Evolutionary conservation across 2,329 filamentous ascomycete species (phyloP).

Genomic region (Neurospora sp.): DNA sequence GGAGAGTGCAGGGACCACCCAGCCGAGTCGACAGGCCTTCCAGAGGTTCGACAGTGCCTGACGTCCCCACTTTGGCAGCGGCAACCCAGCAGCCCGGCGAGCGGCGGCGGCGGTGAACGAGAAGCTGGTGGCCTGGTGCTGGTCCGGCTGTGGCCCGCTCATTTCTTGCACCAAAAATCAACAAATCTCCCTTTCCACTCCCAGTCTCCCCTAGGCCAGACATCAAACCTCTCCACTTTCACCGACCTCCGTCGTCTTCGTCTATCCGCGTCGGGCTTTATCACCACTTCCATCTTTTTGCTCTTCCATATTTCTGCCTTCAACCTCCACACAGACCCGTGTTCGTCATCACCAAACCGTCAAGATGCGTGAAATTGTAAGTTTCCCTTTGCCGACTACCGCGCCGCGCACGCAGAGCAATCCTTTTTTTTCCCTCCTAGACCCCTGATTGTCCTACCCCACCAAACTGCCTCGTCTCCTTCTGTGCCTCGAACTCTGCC

Average conservation of each 20-base stretch:
- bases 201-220: slow-evolving; percentile 1
- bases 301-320: slow-evolving; percentile 15
- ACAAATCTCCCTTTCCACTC: slow-evolving; percentile 19
- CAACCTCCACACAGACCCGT: slow-evolving; percentile 15
- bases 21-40: slow-evolving; percentile 12
- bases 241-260: slow-evolving; percentile 8
- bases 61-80: slow-evolving; percentile 12
- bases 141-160: slow-evolving; percentile 10
- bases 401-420: slow-evolving; percentile 17
- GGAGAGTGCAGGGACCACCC: slow-evolving; percentile 18
- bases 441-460: slow-evolving; percentile 21
- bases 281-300: slow-evolving; percentile 11
- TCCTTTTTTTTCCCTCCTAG: slow-evolving; percentile 9
- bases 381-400: slow-evolving; percentile 24
- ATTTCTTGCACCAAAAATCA: slow-evolving; percentile 23
- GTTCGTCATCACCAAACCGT: slow-evolving; percentile 21
- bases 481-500: neutral
- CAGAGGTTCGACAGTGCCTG: slow-evolving; percentile 16
- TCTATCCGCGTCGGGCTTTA: slow-evolving; percentile 4
- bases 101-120: slow-evolving; percentile 20
- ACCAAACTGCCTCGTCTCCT: slow-evolving; percentile 8
- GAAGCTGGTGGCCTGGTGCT: neutral
- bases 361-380: slow-evolving; percentile 69
- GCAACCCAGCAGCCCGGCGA: neutral
- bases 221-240: slow-evolving; percentile 17